phyloP scores from a whole-genome alignment of 1,284 basidiomycete species.

The Violaceomyces palustris region DNA sequence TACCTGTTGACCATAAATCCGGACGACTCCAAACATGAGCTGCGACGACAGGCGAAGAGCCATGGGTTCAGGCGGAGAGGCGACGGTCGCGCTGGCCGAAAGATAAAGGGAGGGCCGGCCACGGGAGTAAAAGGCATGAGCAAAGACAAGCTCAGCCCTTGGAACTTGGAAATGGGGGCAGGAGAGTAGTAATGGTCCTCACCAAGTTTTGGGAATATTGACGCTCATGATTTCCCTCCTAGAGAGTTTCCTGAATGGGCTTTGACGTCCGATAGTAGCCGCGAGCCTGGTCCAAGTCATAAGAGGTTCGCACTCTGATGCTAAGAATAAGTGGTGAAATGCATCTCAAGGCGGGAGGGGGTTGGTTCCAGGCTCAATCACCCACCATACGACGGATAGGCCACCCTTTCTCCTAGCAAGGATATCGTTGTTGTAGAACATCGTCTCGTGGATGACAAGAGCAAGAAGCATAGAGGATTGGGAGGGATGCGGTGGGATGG shows the following conservation, averaged over 20 bases:
- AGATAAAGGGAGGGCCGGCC: too few relatives aligned
- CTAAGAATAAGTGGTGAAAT: too few relatives aligned
- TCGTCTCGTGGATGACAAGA: too few relatives aligned
- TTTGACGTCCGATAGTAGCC: conserved; percentile 30
- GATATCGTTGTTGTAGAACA: conserved; percentile 42
- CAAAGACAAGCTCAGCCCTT: too few relatives aligned
- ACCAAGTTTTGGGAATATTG: conserved; percentile 22
- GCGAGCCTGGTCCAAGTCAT: conserved; percentile 26
- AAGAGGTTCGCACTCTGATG: too few relatives aligned
- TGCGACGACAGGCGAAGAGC: conserved; percentile 37
- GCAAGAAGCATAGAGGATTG: too few relatives aligned
- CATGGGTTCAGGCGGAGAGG: conserved; percentile 24
- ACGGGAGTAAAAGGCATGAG: too few relatives aligned
- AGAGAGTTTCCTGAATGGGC: conserved; percentile 18
- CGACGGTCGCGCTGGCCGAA: conserved; percentile 9
- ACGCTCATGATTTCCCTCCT: conserved; percentile 24
- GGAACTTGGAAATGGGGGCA: too few relatives aligned
- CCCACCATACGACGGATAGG: conserved; percentile 41
- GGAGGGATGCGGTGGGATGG: too few relatives aligned
- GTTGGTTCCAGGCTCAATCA: background rate
- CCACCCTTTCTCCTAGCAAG: conserved; percentile 26
- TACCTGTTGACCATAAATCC: conserved; percentile 29
- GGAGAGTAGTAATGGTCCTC: too few relatives aligned
- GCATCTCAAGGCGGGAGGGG: background rate
- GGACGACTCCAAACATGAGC: conserved; percentile 36